Conservation (phyloP, 1,139 yeast species). For the Schizosaccharomyces versatilis region DNA sequence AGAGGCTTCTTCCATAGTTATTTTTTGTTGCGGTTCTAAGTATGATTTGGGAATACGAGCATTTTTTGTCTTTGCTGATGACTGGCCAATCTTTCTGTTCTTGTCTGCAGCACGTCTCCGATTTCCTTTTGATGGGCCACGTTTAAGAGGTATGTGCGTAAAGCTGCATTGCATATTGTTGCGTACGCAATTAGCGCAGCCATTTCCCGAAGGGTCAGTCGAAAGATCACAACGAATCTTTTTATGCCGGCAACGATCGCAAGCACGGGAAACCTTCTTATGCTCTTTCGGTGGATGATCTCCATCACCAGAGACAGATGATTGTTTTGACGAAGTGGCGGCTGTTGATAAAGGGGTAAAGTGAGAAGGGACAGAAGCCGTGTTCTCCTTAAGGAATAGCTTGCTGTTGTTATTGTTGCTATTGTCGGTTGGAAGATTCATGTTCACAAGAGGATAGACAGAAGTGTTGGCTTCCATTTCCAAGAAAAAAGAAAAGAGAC, state of each 20-base stretch:
- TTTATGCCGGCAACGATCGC: constrained; percentile 6
- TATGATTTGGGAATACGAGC: too few species aligned
- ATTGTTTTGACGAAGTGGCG: neutral
- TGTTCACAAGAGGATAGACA: neutral
- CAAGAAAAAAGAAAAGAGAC: neutral
- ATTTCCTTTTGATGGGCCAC: constrained; percentile 6
- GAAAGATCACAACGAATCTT: constrained; percentile 7
- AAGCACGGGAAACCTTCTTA: constrained; percentile 8
- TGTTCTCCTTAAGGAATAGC: neutral
- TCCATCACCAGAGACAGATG: too few species aligned
- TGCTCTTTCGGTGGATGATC: neutral
- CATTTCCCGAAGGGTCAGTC: constrained; percentile 2
- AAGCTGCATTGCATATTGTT: constrained; percentile 1
- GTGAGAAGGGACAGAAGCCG: neutral
- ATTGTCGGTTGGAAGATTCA: too few species aligned
- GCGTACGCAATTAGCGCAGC: constrained; percentile 1
- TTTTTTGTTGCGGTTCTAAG: too few species aligned
- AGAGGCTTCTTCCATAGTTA: too few species aligned
- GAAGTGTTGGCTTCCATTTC: neutral
- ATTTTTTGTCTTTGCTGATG: too few species aligned
- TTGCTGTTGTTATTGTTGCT: too few species aligned
- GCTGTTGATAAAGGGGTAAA: neutral
- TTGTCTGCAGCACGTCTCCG: constrained; percentile 14
- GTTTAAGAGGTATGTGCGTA: constrained; percentile 2
- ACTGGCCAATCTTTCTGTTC: constrained; percentile 5